These are phyloP conservation scores for Nigrospora oryzae DNA, from an alignment of 2,329 filamentous ascomycete species.

Conservation along the genomic window DNA sequence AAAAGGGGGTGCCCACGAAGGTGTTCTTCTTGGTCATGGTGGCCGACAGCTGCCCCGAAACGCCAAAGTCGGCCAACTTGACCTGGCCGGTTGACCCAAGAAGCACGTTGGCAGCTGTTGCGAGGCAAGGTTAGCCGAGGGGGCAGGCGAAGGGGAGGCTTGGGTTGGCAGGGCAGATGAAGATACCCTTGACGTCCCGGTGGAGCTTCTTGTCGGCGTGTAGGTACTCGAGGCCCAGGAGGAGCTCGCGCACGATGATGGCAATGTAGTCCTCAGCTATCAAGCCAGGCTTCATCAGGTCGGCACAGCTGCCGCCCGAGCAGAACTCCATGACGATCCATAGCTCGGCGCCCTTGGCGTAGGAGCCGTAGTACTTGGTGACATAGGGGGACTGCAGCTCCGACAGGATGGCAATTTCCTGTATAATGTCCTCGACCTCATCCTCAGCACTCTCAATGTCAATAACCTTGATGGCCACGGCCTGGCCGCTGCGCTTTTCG, in stretches of 20 bases:
- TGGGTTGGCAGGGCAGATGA: too few species aligned
- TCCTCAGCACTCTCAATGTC: conserved; percentile 99
- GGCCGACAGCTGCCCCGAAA: conserved; percentile 89
- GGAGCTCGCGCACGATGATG: conserved; percentile 84
- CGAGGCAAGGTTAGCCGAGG: not conserved
- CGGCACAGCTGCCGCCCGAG: conserved; percentile 90
- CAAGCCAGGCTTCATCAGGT: conserved; percentile 86
- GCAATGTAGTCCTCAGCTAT: conserved; percentile 95
- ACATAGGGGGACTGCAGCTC: conserved; percentile 94
- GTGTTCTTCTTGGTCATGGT: conserved; percentile 99
- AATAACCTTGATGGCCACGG: conserved; percentile 97
- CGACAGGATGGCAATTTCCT: conserved; percentile 95
- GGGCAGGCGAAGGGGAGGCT: not conserved
- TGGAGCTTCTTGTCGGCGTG: conserved; percentile 95
- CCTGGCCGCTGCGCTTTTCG: conserved; percentile 85
- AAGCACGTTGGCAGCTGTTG: conserved; percentile 79
- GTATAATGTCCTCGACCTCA: conserved; percentile 98
- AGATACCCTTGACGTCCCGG: conserved; percentile 81
- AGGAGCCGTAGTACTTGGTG: conserved; percentile 96
- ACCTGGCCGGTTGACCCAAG: conserved; percentile 88
- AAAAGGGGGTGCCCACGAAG: conserved; percentile 95
- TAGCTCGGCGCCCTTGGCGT: conserved; percentile 87
- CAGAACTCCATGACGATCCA: conserved; percentile 99
- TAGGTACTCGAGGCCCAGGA: conserved; percentile 85
- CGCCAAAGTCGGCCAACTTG: conserved; percentile 94